Conservation (phyloP, 2,329 filamentous ascomycete species). For the Falciphora oryzae region DNA sequence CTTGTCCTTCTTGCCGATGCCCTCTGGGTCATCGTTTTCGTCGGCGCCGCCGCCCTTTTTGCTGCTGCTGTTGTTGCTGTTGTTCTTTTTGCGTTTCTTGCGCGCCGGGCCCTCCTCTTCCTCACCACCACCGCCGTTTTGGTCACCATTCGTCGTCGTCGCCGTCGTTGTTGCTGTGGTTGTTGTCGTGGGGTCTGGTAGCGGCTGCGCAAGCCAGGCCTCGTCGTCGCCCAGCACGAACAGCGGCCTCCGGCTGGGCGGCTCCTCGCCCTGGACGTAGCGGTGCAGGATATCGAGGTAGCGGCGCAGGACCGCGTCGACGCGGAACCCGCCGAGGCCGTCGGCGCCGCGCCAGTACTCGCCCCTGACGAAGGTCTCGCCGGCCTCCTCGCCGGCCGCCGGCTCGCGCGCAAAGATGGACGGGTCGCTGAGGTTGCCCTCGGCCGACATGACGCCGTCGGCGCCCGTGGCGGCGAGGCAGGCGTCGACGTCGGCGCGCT, state of each 20-base stretch:
- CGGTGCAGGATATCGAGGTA: slow-evolving; percentile 88
- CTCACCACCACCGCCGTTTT: slow-evolving; percentile 9
- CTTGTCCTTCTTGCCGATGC: slow-evolving; percentile 32
- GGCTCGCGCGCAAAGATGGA: slow-evolving; percentile 73
- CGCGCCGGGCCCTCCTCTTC: slow-evolving; percentile 41
- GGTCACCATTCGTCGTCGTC: slow-evolving; percentile 26
- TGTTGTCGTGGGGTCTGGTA: background rate
- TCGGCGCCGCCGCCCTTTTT: slow-evolving; percentile 7
- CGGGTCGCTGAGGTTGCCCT: slow-evolving; percentile 90
- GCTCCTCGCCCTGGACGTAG: slow-evolving; percentile 61
- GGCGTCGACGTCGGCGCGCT: slow-evolving; percentile 66
- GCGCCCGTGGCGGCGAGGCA: slow-evolving; percentile 81
- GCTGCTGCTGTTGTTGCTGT: slow-evolving; percentile 6
- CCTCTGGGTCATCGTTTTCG: slow-evolving; percentile 18
- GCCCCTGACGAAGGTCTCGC: slow-evolving; percentile 46
- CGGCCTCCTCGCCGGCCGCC: slow-evolving; percentile 45
- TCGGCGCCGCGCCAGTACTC: slow-evolving; percentile 84
- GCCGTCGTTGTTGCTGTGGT: slow-evolving; percentile 17
- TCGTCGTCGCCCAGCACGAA: slow-evolving; percentile 60
- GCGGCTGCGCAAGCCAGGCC: slow-evolving; percentile 33
- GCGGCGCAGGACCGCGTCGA: slow-evolving; percentile 80
- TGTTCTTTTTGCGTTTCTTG: slow-evolving; percentile 44
- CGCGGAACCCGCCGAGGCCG: slow-evolving; percentile 72
- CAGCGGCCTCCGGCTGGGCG: slow-evolving; percentile 64
- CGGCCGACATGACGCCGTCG: slow-evolving; percentile 92